These are phyloP conservation scores for Podospora bellae-mahoneyi DNA, from an alignment of 495 filamentous ascomycete genomes.

Conservation along the genomic window DNA sequence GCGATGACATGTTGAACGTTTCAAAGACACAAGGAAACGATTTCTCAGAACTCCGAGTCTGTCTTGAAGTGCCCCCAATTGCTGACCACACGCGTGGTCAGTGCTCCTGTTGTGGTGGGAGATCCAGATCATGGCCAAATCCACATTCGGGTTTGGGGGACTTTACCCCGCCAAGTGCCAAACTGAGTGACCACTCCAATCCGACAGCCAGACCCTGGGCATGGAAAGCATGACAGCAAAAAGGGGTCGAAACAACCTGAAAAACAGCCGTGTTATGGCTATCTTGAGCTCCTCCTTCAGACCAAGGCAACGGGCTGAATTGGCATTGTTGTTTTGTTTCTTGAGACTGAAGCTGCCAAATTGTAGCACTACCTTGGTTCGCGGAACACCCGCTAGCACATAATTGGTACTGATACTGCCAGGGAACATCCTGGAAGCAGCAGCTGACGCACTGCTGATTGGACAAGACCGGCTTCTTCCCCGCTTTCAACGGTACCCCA, in stretches of 20 bases:
- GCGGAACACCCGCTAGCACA: slow-evolving; percentile 12
- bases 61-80: background rate
- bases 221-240: background rate
- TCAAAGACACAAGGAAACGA: background rate
- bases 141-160: background rate
- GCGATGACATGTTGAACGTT: background rate
- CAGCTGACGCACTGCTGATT: slow-evolving; percentile 12
- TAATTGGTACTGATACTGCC: slow-evolving; percentile 8
- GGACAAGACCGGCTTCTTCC: slow-evolving; percentile 2
- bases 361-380: slow-evolving; percentile 17
- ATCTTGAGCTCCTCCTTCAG: background rate
- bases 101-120: background rate
- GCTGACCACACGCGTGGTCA: background rate
- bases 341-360: background rate
- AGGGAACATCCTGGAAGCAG: slow-evolving; percentile 6
- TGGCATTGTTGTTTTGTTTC: background rate
- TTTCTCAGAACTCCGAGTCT: background rate
- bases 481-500: slow-evolving; percentile 22
- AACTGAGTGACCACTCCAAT: background rate
- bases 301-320: background rate
- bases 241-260: background rate
- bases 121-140: too few relatives aligned
- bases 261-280: background rate
- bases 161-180: background rate
- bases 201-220: background rate